A percentile compares a stretch with the other conserved stretches of the same genome.
These are phyloP conservation scores for Aciculosporium take DNA, from an alignment of 2,329 filamentous ascomycete genomes.

Conservation along the genomic window DNA sequence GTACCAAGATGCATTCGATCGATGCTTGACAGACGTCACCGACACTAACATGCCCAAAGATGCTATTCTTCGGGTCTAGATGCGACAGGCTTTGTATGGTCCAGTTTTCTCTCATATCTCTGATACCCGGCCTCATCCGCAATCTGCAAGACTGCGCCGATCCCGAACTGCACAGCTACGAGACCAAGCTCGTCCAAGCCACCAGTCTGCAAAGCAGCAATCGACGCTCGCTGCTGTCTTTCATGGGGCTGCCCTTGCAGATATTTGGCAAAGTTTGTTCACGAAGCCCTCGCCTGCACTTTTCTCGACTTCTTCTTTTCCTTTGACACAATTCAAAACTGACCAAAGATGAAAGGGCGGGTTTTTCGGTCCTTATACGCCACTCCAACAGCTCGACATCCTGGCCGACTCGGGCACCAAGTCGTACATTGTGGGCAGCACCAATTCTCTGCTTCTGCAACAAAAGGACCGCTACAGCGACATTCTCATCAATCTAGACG, in stretches of 20 bases:
- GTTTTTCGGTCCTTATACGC: constrained; percentile 92
- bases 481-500: constrained; percentile 90
- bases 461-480: constrained; percentile 95
- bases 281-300: not conserved
- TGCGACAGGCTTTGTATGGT: constrained; percentile 96
- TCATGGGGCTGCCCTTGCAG: constrained; percentile 89
- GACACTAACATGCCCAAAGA: constrained; percentile 35
- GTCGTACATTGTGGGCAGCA: constrained; percentile 94
- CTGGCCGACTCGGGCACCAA: constrained; percentile 89
- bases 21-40: not conserved
- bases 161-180: constrained; percentile 77
- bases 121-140: constrained; percentile 84
- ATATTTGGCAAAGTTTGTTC: constrained; percentile 70
- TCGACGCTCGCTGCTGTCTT: constrained; percentile 73
- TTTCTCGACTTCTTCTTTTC: not conserved
- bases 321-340: not conserved
- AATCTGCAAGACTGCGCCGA: constrained; percentile 91
- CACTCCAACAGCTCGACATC: constrained; percentile 86
- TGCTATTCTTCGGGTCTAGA: constrained; percentile 96
- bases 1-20: constrained; percentile 30
- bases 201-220: constrained; percentile 87
- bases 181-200: constrained; percentile 58
- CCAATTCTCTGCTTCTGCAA: constrained; percentile 83
- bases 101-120: constrained; percentile 88
- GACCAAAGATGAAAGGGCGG: constrained; percentile 47